Conservation (phyloP, 768 basidiomycete species). For the Filobasidium wieringae region DNA sequence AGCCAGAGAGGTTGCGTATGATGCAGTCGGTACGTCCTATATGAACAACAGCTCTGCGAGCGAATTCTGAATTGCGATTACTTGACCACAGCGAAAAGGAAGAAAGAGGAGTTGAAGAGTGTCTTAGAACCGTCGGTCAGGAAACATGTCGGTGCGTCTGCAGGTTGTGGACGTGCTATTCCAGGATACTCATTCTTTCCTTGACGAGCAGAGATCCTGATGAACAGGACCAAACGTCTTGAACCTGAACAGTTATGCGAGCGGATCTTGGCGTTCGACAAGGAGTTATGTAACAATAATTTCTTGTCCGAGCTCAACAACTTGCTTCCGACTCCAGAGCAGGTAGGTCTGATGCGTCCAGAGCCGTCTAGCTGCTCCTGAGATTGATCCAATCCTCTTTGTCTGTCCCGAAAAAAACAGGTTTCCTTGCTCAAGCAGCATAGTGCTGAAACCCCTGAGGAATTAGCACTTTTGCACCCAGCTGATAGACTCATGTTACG, state of each 20-base stretch:
- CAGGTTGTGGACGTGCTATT: background rate
- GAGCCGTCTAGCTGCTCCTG: constrained; percentile 10
- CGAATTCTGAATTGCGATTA: background rate
- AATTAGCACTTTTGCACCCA: constrained; percentile 76
- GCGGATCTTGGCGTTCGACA: constrained; percentile 74
- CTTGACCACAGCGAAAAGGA: constrained; percentile 54
- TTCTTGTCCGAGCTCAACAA: constrained; percentile 82
- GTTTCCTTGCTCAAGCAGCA: constrained; percentile 40
- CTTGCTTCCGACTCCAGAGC: constrained; percentile 81
- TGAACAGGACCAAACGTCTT: constrained; percentile 60
- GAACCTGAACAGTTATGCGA: constrained; percentile 75
- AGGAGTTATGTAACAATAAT: constrained; percentile 69
- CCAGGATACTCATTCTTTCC: background rate
- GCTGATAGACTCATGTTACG: constrained; percentile 96
- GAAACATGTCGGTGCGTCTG: constrained; percentile 73
- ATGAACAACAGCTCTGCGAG: no score
- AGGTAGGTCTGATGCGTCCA: constrained; percentile 43
- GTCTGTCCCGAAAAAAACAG: constrained; percentile 24
- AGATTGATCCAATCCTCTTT: background rate
- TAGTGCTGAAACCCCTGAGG: constrained; percentile 64
- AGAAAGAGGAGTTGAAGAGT: constrained; percentile 77
- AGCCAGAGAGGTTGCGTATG: constrained; percentile 84
- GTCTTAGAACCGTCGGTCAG: constrained; percentile 82
- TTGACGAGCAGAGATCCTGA: constrained; percentile 64
- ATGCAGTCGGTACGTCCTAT: constrained; percentile 63